Base-by-base conservation (phyloP, 768 basidiomycete species). In the Boletellus sp. region DNA sequence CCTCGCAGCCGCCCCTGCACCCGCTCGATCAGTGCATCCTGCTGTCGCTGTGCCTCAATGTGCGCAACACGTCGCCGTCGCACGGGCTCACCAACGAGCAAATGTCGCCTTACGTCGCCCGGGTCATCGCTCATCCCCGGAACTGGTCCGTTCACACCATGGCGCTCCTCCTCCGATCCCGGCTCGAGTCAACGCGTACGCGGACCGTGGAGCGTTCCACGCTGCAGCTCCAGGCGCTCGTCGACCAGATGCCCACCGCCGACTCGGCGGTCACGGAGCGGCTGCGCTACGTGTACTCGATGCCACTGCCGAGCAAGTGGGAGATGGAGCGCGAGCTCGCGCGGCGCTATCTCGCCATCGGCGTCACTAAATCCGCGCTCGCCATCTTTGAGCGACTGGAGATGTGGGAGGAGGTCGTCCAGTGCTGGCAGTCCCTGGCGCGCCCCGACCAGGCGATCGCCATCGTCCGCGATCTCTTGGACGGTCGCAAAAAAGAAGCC, bases 111-210 rank as follows among this genome's bases (percentile, higher is more conserved):
- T 98, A 95, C 75, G 82, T 98, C 50, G 69, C 84, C 12, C 87
- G 95, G 33, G 91, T 97, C 33, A 80, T 98, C 56, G 75, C 84
- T 1, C 91, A 97, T 63, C 92, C 94, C 2, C 74, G 77, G 48
- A 98, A 97, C 67, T 99, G 96, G 96, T 88, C 92, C 6, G 76
- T 98, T 26, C 92, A 98, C 71, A 95, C 94, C 33, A 95, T 94
- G 83, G 94, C 93, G 24, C 83, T 98, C 45, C 80, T 99, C 43
- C 81, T 97, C 23, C 87, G 96, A 24, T 89, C 95, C 10, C 82
- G 96, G 7, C 83, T 96, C 50, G 95, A 99, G 67, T 79, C 93
- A 1, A 74, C 79, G 16, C 81, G 96, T 37, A 90, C 90, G 1
- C 83, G 96, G 20, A 98, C 96, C 13, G 88, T 94, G 58, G 96